Evolutionary conservation across 2,329 filamentous ascomycete species (phyloP), one percentile per base, ranked within the genome.

Genomic region (Fusarium sp.): DNA sequence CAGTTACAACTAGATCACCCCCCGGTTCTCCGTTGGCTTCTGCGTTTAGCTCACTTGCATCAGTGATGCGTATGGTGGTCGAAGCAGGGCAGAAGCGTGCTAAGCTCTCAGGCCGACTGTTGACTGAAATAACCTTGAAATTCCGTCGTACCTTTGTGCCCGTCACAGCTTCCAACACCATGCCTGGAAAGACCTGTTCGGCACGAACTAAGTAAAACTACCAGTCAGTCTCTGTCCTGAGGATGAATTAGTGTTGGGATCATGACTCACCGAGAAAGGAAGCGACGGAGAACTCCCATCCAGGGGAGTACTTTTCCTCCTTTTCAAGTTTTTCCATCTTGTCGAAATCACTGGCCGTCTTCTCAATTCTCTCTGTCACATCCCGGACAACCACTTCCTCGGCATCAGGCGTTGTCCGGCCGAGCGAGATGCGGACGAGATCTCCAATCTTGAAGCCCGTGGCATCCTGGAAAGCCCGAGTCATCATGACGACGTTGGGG

Each of bases 391-490:
- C 80, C 4, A 95, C 83, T 30, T 85, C 83, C 5, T 86, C 83
- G 7, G 90, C 88, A 23, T 87, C 86, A 1, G 85, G 82, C 11
- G 91, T 79, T 3, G 81, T 72, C 10, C 87, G 84, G 3, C 86
- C 83, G 27, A 95, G 86, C 8, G 86, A 85, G 50, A 97, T 83
- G 36, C 80, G 80, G 36, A 87, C 82, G 53, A 89, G 87, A 51
- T 94, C 92, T 15, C 90, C 90, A 5, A 96, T 83, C 65, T 91
- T 91, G 72, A 97, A 87, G 1, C 89, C 89, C 71, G 92, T 92
- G 7, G 89, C 87, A 37, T 92, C 91, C 67, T 93, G 91, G 57
- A 97, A 89, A 7, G 89, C 85, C 67, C 93, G 91, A 23, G 93
- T 91, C 83, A 93, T 89, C 84, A 95, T 87, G 52, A 92, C 84